These are phyloP conservation scores for Fusarium luffae DNA, from an alignment of 2,329 filamentous ascomycete genomes.

Conservation along the genomic window DNA sequence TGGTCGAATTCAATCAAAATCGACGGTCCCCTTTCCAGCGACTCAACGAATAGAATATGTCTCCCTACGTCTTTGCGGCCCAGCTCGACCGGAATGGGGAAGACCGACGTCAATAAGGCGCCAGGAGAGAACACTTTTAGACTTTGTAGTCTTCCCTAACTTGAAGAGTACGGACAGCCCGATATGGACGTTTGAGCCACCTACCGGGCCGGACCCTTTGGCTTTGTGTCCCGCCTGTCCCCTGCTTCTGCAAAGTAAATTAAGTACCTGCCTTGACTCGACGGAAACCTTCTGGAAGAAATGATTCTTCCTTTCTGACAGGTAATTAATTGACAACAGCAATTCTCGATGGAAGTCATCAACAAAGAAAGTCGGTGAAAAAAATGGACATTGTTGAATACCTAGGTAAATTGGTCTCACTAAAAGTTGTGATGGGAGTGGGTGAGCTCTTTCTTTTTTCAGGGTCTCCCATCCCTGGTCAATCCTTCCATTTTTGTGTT, in stretches of 20 bases:
- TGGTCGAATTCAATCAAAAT: neutral
- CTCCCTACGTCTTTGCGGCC: neutral
- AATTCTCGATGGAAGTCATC: neutral
- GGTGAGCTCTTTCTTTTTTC: neutral
- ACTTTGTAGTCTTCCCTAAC: neutral
- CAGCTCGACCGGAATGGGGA: slow-evolving; percentile 6
- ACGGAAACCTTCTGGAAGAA: slow-evolving; percentile 18
- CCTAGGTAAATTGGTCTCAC: neutral
- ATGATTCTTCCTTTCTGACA: neutral
- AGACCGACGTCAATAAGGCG: neutral
- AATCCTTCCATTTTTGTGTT: slow-evolving; percentile 1
- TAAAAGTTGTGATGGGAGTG: neutral
- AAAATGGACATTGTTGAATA: neutral
- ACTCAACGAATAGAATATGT: neutral
- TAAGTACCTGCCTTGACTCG: slow-evolving; percentile 3
- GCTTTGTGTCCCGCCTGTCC: neutral
- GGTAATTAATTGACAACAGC: neutral
- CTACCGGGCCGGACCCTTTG: slow-evolving; percentile 20
- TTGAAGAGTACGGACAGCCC: slow-evolving; percentile 3
- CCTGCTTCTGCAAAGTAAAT: slow-evolving; percentile 1
- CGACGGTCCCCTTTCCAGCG: neutral
- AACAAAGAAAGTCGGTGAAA: neutral
- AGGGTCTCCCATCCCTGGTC: neutral
- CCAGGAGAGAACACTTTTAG: slow-evolving; percentile 4
- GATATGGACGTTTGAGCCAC: slow-evolving; percentile 29